Evolutionary conservation across 345 rosid genomes (phyloP).

Genomic region (Diplotaxis tenuifolia): DNA sequence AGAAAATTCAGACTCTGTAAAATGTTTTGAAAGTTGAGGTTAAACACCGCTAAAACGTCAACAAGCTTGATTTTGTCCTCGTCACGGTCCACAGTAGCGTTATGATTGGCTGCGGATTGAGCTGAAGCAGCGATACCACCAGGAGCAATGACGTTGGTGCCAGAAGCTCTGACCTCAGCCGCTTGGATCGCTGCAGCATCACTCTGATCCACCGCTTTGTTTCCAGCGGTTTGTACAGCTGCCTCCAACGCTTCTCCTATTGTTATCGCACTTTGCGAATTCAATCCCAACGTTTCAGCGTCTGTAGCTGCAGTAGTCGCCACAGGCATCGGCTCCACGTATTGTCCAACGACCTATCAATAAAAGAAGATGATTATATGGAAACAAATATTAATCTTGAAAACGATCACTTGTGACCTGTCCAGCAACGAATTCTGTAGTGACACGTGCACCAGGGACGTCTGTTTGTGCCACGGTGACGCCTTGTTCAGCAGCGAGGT

Average conservation of each 20-base stretch:
- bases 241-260: constrained; percentile 79
- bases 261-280: constrained; percentile 44
- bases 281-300: constrained; percentile 6
- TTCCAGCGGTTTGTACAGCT: constrained; percentile 39
- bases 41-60: constrained; percentile 54
- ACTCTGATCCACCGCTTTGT: constrained; percentile 57
- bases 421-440: constrained; percentile 62
- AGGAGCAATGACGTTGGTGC: constrained; percentile 42
- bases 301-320: constrained; percentile 11
- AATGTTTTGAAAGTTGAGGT: neutral
- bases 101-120: constrained; percentile 61
- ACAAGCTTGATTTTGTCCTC: constrained; percentile 60
- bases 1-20: neutral
- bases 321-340: constrained; percentile 45
- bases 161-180: constrained; percentile 64
- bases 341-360: constrained; percentile 52
- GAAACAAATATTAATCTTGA: neutral
- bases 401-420: constrained; percentile 41
- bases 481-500: constrained; percentile 44
- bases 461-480: constrained; percentile 57
- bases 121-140: constrained; percentile 68
- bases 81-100: constrained; percentile 39
- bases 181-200: constrained; percentile 80
- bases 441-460: constrained; percentile 47
- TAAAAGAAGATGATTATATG: neutral